Base-by-base conservation (phyloP, 2,329 filamentous ascomycete species). In the Apiospora rasikravindrae region DNA sequence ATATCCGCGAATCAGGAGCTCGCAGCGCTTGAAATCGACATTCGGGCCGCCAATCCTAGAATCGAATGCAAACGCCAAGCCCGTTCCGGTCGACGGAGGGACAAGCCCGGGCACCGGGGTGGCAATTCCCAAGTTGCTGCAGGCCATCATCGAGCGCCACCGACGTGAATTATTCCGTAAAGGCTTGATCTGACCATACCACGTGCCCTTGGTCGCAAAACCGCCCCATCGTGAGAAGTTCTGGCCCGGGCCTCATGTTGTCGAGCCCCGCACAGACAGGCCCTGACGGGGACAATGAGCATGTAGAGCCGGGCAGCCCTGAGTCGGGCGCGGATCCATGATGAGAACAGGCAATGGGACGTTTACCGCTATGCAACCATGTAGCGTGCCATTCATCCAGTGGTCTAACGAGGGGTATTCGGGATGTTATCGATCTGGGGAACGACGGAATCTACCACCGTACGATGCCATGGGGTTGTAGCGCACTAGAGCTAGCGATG, bases 41-140 rank as follows among this genome's bases (percentile, higher is more conserved):
- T 64, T 64, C 57, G 57, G 57, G 57, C 57, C 57, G 57, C 57
- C 57, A 10, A 64, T 1, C 57, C 57, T 64, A 64, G 57, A 64
- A 10, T 64, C 33, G 29, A 64, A 40, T 40, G 57, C 11, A 5
- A 40, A 24, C 57, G 57, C 57, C 57, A 64, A 64, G 57, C 57
- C 57, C 57, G 57, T 64, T 64, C 57, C 57, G 57, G 33, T 40
- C 11, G 57, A 64, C 57, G 57, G 57, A 64, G 33, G 57, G 29
- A 64, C 57, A 64, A 64, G 57, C 57, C 57, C 57, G 57, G 53
- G 1, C 19, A 19, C 33, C 57, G 53, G 53, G 19, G 53, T 61
- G 53, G 53, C 53, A 61, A 37, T 37, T 7, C 19, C 6, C 37
- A 22, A 16, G 26, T 37, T 22, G 16, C 19, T 33, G 29, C 53